phyloP scores from a whole-genome alignment of 2,329 filamentous ascomycete genomes.

The Scedosporium boydii region DNA sequence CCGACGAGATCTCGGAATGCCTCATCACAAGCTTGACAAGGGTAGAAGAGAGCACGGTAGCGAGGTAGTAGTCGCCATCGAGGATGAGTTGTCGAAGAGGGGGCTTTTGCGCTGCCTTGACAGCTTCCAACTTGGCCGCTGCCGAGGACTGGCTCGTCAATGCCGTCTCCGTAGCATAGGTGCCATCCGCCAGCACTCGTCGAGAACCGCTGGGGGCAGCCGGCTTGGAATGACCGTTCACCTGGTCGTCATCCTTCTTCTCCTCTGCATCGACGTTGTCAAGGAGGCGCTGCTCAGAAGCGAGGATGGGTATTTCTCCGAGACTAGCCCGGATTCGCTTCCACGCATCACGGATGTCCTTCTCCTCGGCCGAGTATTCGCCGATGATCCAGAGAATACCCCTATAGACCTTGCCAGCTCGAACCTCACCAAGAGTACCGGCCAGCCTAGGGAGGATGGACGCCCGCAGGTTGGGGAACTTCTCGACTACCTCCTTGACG shows the following conservation, averaged over 20 bases:
- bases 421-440: conserved; percentile 82
- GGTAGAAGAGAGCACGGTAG: conserved; percentile 89
- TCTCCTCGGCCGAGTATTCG: conserved; percentile 90
- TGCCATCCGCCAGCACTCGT: conserved; percentile 90
- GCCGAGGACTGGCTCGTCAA: conserved; percentile 86
- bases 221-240: conserved; percentile 71
- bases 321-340: conserved; percentile 88
- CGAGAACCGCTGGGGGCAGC: conserved; percentile 73
- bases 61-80: conserved; percentile 94
- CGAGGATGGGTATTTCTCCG: conserved; percentile 92
- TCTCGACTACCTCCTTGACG: conserved; percentile 97
- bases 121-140: conserved; percentile 85
- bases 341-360: conserved; percentile 93
- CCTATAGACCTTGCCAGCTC: conserved; percentile 93
- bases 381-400: conserved; percentile 97
- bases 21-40: conserved; percentile 97
- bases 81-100: conserved; percentile 90
- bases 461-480: conserved; percentile 81
- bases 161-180: conserved; percentile 93
- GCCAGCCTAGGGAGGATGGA: conserved; percentile 85
- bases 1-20: conserved; percentile 83
- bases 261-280: conserved; percentile 73
- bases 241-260: conserved; percentile 44
- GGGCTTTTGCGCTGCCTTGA: conserved; percentile 94
- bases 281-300: conserved; percentile 84